A percentile compares a stretch with the other conserved stretches of the same genome.
phyloP scores from a whole-genome alignment of 2,329 filamentous ascomycete species.

The Aspergillus sp. region DNA sequence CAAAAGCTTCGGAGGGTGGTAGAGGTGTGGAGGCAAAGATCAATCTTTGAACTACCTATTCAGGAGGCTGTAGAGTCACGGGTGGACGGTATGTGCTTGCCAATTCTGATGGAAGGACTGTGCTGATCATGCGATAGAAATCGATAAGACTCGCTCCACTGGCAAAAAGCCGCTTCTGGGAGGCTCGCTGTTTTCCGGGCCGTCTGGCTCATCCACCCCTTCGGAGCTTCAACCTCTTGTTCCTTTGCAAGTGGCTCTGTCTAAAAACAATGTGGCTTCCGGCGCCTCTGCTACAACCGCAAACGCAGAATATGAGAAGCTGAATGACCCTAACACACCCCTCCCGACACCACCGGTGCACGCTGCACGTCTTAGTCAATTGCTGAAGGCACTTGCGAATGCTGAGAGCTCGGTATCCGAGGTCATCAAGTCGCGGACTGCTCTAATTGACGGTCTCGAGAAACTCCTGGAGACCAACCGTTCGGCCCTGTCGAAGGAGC shows the following conservation, averaged over 20 bases:
- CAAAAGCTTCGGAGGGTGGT: constrained; percentile 83
- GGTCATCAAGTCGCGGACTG: constrained; percentile 79
- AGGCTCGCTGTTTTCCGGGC: constrained; percentile 68
- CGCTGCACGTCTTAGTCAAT: constrained; percentile 80
- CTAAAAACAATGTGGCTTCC: constrained; percentile 68
- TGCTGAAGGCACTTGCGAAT: constrained; percentile 84
- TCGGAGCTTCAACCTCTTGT: constrained; percentile 75
- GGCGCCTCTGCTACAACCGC: constrained; percentile 69
- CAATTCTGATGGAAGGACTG: background rate
- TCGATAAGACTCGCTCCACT: constrained; percentile 55
- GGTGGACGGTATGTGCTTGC: constrained; percentile 65
- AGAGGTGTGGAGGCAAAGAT: constrained; percentile 87
- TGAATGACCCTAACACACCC: constrained; percentile 68
- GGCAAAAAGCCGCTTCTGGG: constrained; percentile 59
- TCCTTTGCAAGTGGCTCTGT: constrained; percentile 68
- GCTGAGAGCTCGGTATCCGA: constrained; percentile 88
- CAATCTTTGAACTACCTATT: constrained; percentile 78
- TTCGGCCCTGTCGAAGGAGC: constrained; percentile 67
- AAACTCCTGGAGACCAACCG: constrained; percentile 76
- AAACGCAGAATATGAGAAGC: constrained; percentile 78
- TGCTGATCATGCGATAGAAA: constrained; percentile 39
- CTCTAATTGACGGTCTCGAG: constrained; percentile 77
- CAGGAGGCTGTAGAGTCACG: constrained; percentile 77
- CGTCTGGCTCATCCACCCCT: constrained; percentile 58
- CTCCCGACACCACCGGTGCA: constrained; percentile 84